Conservation (phyloP, 352 stramenopile species). For the Pythium oligandrum region DNA sequence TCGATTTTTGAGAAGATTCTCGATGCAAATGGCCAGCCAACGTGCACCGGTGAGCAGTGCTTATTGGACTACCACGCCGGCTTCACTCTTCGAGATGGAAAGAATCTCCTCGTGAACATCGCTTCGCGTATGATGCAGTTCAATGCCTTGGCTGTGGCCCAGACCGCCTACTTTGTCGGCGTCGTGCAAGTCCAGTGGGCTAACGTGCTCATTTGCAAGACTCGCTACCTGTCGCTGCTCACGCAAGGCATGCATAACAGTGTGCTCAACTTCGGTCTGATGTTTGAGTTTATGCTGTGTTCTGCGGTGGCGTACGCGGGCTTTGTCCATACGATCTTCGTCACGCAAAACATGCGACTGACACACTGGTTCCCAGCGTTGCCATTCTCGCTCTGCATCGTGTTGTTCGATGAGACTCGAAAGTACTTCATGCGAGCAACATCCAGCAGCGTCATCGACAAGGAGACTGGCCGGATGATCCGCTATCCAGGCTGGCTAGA, state of each 20-base stretch:
- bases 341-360: conserved; percentile 82
- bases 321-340: conserved; percentile 80
- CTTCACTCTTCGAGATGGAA: conserved; percentile 29
- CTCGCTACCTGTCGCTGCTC: conserved; percentile 85
- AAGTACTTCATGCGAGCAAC: conserved; percentile 90
- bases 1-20: conserved; percentile 48
- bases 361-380: conserved; percentile 90
- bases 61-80: conserved; percentile 55
- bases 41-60: conserved; percentile 36
- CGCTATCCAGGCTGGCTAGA: conserved; percentile 87
- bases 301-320: conserved; percentile 79
- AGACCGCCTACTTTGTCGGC: conserved; percentile 85
- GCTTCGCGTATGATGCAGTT: conserved; percentile 85
- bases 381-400: conserved; percentile 87
- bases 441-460: conserved; percentile 64
- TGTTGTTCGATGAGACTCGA: conserved; percentile 86
- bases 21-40: conserved; percentile 18
- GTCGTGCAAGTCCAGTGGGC: conserved; percentile 89
- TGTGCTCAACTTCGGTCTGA: conserved; percentile 91
- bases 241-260: conserved; percentile 91
- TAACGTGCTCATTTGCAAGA: conserved; percentile 93
- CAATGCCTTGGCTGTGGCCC: conserved; percentile 73
- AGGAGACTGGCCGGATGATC: conserved; percentile 74
- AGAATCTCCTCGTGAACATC: conserved; percentile 68
- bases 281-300: conserved; percentile 90